These are phyloP conservation scores for Aspergillus bertholletiae DNA, from an alignment of 495 filamentous ascomycete genomes.

Conservation along the genomic window DNA sequence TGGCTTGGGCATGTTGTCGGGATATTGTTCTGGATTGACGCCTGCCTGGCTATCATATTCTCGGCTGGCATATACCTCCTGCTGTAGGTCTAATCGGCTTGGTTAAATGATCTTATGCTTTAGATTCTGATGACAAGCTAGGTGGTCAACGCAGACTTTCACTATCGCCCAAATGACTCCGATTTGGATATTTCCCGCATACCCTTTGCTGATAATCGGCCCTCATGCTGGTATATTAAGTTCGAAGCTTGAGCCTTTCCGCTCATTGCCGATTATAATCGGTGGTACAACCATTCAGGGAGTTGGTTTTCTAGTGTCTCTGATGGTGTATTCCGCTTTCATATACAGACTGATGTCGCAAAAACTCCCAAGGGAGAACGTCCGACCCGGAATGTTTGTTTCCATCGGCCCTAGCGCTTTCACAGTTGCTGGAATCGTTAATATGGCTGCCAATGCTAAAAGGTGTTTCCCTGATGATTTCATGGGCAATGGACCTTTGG, in stretches of 20 bases:
- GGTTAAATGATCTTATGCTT: background rate
- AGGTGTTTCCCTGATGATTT: constrained; percentile 49
- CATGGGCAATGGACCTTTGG: constrained; percentile 55
- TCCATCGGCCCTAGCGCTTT: constrained; percentile 77
- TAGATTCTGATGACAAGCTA: constrained; percentile 14
- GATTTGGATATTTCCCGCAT: constrained; percentile 89
- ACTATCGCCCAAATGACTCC: constrained; percentile 87
- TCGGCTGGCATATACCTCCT: constrained; percentile 71
- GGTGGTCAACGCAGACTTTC: constrained; percentile 70
- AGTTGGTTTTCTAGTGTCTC: constrained; percentile 77
- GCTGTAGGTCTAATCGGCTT: constrained; percentile 37
- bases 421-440: constrained; percentile 66
- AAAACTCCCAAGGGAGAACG: constrained; percentile 73
- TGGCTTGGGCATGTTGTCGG: constrained; percentile 66
- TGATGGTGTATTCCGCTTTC: constrained; percentile 85
- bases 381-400: constrained; percentile 82
- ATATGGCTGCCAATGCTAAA: constrained; percentile 48
- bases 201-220: constrained; percentile 76
- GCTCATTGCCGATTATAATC: constrained; percentile 61
- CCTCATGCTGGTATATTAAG: constrained; percentile 70
- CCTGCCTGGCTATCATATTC: constrained; percentile 57
- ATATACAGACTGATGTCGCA: constrained; percentile 90
- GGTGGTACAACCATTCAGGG: constrained; percentile 74
- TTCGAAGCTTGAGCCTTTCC: constrained; percentile 38
- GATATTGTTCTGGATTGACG: constrained; percentile 72